Base-by-base conservation (phyloP, 2,329 filamentous ascomycete species). In the Ophiostoma populinum region DNA sequence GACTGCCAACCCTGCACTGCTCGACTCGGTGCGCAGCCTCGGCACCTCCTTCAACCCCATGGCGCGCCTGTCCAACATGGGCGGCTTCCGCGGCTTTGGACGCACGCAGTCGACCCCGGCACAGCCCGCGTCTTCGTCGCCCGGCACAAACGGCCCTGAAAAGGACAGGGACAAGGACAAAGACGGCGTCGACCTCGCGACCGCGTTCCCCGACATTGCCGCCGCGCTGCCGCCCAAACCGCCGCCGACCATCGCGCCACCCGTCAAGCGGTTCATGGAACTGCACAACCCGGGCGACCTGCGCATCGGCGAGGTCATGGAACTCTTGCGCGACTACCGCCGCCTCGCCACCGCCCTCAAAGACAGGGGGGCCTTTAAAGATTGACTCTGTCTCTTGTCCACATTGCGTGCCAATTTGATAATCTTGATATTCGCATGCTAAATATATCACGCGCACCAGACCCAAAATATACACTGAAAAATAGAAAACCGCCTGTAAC, bases 41-140 rank as follows among this genome's bases (percentile, higher is more conserved):
- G 76, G 82, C 24, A 90, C 69, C 51, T 76, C 77, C 1, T 61
- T 92, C 22, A 92, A 92, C 47, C 83, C 83, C 3, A 75, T 92
- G 51, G 81, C 75, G 29, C 71, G 82, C 34, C 69, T 92, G 34
- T 73, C 78, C 7, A 66, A 74, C 22, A 83, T 90, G 50, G 68
- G 69, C 37, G 67, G 75, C 49, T 77, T 92, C 45, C 72, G 79
- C 37, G 75, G 75, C 1, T 87, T 92, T 46, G 80, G 81, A 1
- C 62, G 77, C 35, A 55, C 60, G 16, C 54, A 60, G 15, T 55
- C 61, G 7, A 59, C 61, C 29, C 47, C 52, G n/a, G 49, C 46
- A 2, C 37, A n/a, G n/a, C n/a, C n/a, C n/a, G n/a, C n/a, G n/a
- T n/a, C n/a, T n/a, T n/a, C 61, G 13, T 50, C 55, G 43, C 55